Conservation (phyloP, 2,329 filamentous ascomycete species). For the Alternaria solani region DNA sequence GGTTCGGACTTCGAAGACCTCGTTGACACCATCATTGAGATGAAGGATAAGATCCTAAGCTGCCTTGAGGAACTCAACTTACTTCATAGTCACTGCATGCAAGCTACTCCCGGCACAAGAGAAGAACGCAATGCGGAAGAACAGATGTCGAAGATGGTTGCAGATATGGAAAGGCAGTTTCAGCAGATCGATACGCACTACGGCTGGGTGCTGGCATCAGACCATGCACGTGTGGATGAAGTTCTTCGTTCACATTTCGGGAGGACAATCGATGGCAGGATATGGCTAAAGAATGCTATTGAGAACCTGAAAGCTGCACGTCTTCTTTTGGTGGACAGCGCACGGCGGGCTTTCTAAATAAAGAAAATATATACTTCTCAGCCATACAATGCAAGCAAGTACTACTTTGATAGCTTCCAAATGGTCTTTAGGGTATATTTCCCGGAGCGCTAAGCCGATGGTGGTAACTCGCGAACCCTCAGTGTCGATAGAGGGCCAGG, state of each 20-base stretch:
- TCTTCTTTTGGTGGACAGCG: neutral
- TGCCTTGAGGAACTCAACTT: neutral
- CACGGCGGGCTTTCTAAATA: neutral
- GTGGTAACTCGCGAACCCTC: too few species aligned
- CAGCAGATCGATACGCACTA: conserved; percentile 13
- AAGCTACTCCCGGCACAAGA: neutral
- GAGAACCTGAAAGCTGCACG: neutral
- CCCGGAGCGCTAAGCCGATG: too few species aligned
- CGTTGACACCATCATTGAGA: neutral
- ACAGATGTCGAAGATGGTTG: neutral
- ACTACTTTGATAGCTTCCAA: neutral
- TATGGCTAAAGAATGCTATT: conserved; percentile 1
- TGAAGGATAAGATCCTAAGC: neutral
- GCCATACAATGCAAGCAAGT: too few species aligned
- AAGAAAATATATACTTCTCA: neutral
- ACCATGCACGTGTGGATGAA: neutral
- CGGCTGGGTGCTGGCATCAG: conserved; percentile 16
- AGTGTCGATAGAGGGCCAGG: too few species aligned
- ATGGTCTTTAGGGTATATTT: too few species aligned
- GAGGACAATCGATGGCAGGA: neutral
- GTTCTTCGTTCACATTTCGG: neutral
- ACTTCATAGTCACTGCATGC: neutral
- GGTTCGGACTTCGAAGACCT: neutral
- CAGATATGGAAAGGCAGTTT: neutral
- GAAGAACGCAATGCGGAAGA: neutral